Percentiles rank a stretch among this genome's conserved stretches.
phyloP scores from a whole-genome alignment of 108 stramenopile species.

The Fragilaria radians region DNA sequence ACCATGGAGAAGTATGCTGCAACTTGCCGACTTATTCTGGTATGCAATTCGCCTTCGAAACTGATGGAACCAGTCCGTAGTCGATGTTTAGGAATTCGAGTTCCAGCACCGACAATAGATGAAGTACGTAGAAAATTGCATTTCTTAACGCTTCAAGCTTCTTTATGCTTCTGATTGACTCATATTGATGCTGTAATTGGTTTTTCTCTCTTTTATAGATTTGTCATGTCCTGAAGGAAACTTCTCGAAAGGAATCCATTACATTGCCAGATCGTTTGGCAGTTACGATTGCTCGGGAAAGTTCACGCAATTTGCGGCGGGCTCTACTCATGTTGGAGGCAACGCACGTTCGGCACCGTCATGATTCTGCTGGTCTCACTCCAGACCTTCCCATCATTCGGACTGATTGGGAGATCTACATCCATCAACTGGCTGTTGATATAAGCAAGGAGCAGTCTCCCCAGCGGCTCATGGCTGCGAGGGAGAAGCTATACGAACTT shows the following conservation, averaged over 20 bases:
- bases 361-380: constrained; percentile 30
- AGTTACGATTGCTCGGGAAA: constrained; percentile 58
- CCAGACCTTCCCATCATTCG: constrained; percentile 36
- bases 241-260: constrained; percentile 74
- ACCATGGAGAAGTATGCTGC: constrained; percentile 98
- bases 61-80: constrained; percentile 95
- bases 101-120: constrained; percentile 77
- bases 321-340: constrained; percentile 97
- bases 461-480: constrained; percentile 67
- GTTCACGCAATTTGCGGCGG: constrained; percentile 91
- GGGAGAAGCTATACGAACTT: constrained; percentile 96
- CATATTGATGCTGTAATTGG: not conserved
- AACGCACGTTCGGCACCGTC: constrained; percentile 67
- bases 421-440: constrained; percentile 78
- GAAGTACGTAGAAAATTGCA: constrained; percentile 37
- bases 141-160: not conserved
- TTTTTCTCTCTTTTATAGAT: constrained; percentile 31
- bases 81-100: constrained; percentile 93
- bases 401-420: constrained; percentile 98
- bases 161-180: not conserved
- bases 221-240: constrained; percentile 58
- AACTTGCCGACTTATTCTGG: constrained; percentile 92
- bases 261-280: constrained; percentile 70
- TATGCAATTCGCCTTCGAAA: constrained; percentile 82
- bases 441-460: constrained; percentile 86